These are phyloP conservation scores for Sphaerosporella brunnea DNA, from an alignment of 495 filamentous ascomycete genomes.

Conservation along the genomic window DNA sequence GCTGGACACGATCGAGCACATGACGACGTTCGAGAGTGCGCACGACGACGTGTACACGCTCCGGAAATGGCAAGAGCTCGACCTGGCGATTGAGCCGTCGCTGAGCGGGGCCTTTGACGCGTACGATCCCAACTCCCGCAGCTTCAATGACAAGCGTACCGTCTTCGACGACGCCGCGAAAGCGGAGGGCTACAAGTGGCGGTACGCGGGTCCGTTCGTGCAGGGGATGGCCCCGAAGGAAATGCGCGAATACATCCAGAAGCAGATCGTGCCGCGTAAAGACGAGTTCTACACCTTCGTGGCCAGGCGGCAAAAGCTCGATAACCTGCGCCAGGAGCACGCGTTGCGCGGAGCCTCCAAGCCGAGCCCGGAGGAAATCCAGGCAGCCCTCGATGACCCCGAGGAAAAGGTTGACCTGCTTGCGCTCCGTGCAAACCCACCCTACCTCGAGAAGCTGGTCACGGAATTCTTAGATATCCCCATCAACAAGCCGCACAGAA, in stretches of 20 bases:
- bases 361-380: neutral
- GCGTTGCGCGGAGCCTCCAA: neutral
- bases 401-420: constrained; percentile 9
- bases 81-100: constrained; percentile 26
- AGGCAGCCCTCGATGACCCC: neutral
- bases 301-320: constrained; percentile 29
- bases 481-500: constrained; percentile 43
- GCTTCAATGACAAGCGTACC: constrained; percentile 14
- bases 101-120: constrained; percentile 19
- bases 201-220: constrained; percentile 66
- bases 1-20: constrained; percentile 74
- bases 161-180: constrained; percentile 40
- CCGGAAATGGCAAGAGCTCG: constrained; percentile 71
- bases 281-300: constrained; percentile 46
- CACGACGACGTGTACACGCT: constrained; percentile 66
- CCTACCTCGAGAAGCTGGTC: constrained; percentile 13
- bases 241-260: constrained; percentile 48
- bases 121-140: neutral
- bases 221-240: constrained; percentile 53
- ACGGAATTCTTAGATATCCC: constrained; percentile 27
- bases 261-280: constrained; percentile 41
- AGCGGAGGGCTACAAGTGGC: constrained; percentile 38
- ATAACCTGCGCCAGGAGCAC: constrained; percentile 35
- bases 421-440: constrained; percentile 11
- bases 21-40: constrained; percentile 77